Percentiles rank a stretch among this genome's conserved stretches.
Evolutionary conservation across 208 protist species (phyloP).

Genomic region (Crithidia expoeki): DNA sequence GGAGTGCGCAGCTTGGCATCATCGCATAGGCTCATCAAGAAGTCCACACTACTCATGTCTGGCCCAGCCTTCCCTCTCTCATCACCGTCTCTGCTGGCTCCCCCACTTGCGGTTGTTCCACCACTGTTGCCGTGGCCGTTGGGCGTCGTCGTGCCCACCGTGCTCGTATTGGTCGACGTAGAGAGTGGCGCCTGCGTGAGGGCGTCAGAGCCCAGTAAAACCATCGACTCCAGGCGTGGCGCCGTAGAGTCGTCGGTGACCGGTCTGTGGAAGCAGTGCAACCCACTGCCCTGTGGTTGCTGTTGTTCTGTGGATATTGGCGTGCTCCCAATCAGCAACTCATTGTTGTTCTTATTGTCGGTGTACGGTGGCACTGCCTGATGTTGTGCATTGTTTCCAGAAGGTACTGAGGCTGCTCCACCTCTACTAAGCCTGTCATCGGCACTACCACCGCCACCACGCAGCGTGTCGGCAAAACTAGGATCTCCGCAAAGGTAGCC

Average conservation of each 20-base stretch:
- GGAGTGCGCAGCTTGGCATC: slow-evolving; percentile 58
- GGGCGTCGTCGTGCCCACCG: background rate
- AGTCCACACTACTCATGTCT: slow-evolving; percentile 54
- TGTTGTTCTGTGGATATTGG: slow-evolving; percentile 23
- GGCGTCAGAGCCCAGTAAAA: slow-evolving; percentile 26
- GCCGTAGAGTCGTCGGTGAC: background rate
- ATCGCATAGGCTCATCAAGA: slow-evolving; percentile 70
- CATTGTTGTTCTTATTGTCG: background rate
- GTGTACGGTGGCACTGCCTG: background rate
- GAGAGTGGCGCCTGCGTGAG: slow-evolving; percentile 11
- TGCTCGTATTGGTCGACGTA: background rate
- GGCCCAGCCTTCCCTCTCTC: background rate
- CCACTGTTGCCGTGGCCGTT: background rate
- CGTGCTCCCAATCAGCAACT: slow-evolving; percentile 32
- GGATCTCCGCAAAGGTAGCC: background rate
- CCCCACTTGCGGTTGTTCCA: background rate
- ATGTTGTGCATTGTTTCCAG: background rate
- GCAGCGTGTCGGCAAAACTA: slow-evolving; percentile 28
- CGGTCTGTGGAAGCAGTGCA: background rate
- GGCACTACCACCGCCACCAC: slow-evolving; percentile 3
- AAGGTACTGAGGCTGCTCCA: background rate
- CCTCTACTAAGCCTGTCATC: too few relatives aligned
- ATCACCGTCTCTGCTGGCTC: background rate
- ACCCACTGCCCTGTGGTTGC: background rate
- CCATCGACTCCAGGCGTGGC: background rate